Conservation (phyloP, 805 yeast genomes). For the Kluyveromyces nonfermentans region DNA sequence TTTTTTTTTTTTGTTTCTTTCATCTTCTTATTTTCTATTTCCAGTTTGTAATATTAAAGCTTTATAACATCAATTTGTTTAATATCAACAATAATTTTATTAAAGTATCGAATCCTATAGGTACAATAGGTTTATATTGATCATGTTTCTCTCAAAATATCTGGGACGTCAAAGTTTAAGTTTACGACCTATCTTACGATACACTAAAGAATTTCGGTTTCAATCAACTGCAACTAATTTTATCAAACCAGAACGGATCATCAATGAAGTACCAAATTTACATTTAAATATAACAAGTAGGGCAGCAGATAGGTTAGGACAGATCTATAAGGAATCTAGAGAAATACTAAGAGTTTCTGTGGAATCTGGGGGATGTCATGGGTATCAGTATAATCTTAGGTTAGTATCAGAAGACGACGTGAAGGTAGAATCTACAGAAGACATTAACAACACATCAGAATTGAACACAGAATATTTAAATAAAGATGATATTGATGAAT, state of each 20-base stretch:
- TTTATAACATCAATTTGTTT: not conserved
- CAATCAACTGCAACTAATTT: not conserved
- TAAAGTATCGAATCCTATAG: too few relatives aligned
- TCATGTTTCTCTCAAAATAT: not conserved
- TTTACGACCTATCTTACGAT: not conserved
- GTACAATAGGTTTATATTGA: not conserved
- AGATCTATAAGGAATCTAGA: conserved; percentile 17
- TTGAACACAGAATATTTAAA: not conserved
- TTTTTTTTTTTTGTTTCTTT: too few relatives aligned
- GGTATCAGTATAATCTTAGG: conserved; percentile 79
- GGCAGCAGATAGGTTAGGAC: conserved; percentile 20
- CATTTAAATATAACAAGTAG: conserved; percentile 20
- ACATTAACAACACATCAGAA: conserved; percentile 13
- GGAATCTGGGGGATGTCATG: conserved; percentile 97
- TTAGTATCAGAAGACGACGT: conserved; percentile 38
- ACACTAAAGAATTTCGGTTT: not conserved
- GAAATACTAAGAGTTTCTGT: conserved; percentile 62
- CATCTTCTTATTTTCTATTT: too few relatives aligned
- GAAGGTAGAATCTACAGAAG: conserved; percentile 6
- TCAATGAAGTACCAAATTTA: conserved; percentile 15
- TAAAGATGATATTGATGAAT: conserved; percentile 9
- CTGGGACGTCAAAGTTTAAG: not conserved
- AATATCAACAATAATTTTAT: not conserved
- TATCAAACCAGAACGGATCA: conserved; percentile 15
- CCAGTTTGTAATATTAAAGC: too few relatives aligned